Conservation (phyloP, 352 stramenopile genomes). For the Globisporangium emineosum region DNA sequence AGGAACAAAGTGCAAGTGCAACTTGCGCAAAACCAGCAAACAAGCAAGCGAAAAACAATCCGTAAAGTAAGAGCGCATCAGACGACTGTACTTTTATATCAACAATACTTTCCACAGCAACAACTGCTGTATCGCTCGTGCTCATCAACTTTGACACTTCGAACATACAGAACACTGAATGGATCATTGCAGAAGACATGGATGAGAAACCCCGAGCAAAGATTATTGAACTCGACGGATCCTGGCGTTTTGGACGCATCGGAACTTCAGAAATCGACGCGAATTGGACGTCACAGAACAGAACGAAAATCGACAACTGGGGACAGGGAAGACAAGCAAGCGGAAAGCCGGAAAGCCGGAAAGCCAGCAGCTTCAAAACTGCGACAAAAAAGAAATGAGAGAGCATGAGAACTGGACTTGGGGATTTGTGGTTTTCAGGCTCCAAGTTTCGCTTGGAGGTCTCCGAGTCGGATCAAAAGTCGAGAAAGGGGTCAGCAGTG, state of each 20-base stretch:
- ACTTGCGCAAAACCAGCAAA: background rate
- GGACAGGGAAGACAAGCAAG: background rate
- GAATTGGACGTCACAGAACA: too few relatives aligned
- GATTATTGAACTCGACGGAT: background rate
- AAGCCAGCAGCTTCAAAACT: background rate
- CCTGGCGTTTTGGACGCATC: background rate
- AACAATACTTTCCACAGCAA: background rate
- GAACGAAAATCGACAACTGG: too few relatives aligned
- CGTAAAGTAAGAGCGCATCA: background rate
- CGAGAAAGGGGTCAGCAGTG: background rate
- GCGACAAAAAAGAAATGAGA: background rate
- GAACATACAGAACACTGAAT: background rate
- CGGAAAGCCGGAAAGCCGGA: background rate
- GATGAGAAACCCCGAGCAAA: background rate
- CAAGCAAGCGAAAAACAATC: background rate
- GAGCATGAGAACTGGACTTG: background rate
- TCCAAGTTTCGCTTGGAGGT: background rate
- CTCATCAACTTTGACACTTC: background rate
- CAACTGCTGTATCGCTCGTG: background rate
- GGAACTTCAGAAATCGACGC: background rate
- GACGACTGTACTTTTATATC: background rate
- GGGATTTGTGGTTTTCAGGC: background rate
- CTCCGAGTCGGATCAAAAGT: background rate
- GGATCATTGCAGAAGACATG: background rate
- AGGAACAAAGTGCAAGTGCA: conserved; percentile 2